Evolutionary conservation across 768 basidiomycete species (phyloP).

Genomic region (Mycena kentingensis): DNA sequence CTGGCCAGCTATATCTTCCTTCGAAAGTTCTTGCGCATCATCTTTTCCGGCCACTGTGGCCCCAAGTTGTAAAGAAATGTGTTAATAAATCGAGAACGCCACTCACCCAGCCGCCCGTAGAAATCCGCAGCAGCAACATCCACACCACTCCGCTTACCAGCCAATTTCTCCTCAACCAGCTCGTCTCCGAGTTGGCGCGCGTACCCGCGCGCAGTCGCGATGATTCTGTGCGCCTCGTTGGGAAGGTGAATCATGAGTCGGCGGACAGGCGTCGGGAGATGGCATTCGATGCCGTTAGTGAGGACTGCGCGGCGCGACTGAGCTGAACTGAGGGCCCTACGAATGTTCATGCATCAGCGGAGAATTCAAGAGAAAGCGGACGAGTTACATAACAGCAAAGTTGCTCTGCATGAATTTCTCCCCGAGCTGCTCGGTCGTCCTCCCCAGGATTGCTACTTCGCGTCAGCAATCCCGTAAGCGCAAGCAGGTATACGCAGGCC

Average conservation of each 20-base stretch:
- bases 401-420: not conserved
- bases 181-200: too few species aligned
- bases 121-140: too few species aligned
- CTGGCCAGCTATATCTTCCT: slow-evolving; percentile 5
- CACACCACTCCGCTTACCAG: too few species aligned
- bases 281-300: too few species aligned
- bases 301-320: not conserved
- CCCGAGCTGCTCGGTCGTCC: not conserved
- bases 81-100: too few species aligned
- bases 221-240: too few species aligned
- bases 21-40: slow-evolving; percentile 1
- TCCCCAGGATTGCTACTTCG: not conserved
- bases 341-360: not conserved
- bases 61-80: too few species aligned
- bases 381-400: not conserved
- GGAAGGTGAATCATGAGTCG: too few species aligned
- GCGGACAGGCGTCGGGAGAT: too few species aligned
- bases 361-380: not conserved
- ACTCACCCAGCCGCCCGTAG: too few species aligned
- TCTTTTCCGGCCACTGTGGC: slow-evolving; percentile 4
- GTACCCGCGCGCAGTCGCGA: too few species aligned
- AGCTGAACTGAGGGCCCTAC: not conserved
- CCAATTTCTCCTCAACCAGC: too few species aligned
- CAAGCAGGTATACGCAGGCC: not conserved
- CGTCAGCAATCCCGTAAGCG: not conserved